These are phyloP conservation scores for Azolla pinnata DNA, from an alignment of 75 land plant genomes.

Conservation along the genomic window DNA sequence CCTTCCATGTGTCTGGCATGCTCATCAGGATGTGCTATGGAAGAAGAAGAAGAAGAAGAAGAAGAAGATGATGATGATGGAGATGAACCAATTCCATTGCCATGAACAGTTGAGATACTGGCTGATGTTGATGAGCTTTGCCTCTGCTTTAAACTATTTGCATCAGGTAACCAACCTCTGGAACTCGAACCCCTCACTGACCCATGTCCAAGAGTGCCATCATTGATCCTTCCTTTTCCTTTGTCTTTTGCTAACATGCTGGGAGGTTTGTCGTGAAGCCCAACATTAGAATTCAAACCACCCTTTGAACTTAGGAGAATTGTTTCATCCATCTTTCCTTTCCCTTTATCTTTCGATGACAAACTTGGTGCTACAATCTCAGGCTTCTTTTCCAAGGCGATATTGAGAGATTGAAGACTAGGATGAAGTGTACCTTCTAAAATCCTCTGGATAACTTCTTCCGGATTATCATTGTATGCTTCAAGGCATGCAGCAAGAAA, in stretches of 20 bases:
- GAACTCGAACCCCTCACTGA: neutral
- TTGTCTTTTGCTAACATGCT: neutral
- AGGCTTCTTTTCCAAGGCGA: slow-evolving; percentile 34
- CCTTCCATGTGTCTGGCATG: slow-evolving; percentile 26
- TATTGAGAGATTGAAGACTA: slow-evolving; percentile 52
- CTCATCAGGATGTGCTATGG: too few relatives aligned
- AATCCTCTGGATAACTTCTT: slow-evolving; percentile 85
- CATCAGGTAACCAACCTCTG: too few relatives aligned
- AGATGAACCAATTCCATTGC: neutral
- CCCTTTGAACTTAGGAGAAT: neutral
- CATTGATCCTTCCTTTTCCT: neutral
- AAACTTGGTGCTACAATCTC: slow-evolving; percentile 14
- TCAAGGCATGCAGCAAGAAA: slow-evolving; percentile 81
- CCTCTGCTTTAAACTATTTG: neutral
- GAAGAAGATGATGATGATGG: neutral
- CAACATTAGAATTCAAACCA: too few relatives aligned
- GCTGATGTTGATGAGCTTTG: neutral
- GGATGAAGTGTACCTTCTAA: slow-evolving; percentile 81
- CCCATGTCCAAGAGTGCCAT: neutral
- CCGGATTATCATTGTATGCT: slow-evolving; percentile 72
- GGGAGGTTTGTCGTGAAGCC: neutral
- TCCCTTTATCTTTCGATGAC: slow-evolving; percentile 62
- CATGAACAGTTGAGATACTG: neutral
- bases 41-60: too few relatives aligned
- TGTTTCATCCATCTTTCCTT: slow-evolving; percentile 54